Base-by-base conservation (phyloP, 768 basidiomycete species). In the Steccherinum ochraceum region DNA sequence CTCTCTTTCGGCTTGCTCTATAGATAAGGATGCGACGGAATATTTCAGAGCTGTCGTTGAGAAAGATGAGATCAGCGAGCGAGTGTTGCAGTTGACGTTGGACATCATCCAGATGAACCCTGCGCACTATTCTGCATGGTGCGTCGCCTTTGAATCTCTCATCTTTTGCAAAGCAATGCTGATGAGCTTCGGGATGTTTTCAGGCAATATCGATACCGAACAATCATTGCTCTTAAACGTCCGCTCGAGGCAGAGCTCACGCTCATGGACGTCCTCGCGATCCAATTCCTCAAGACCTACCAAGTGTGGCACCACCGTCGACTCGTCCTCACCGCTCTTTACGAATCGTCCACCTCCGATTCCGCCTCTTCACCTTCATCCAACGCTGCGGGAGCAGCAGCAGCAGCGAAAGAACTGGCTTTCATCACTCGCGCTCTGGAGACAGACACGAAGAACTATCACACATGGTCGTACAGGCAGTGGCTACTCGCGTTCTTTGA, bases 391-490 rank as follows among this genome's bases (percentile, higher is more conserved):
- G n/a, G n/a, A n/a, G 21, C 55, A 24, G 57, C 51, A 44, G 56
- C 53, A 39, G 60, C 61, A 18, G 62, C 51, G 2, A 75, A 77
- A 7, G 96, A 99, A 67, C 83, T 98, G 49, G 73, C 64, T 27
- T 97, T 96, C 67, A 84, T 93, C 64, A 77, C 83, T 46, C 67
- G 71, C 50, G 83, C 83, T 1, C 79, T 99, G 24, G 69, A 78
- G 5, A 75, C 69, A 19, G 96, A 99, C 63, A 69, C 81, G 42
- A 99, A 99, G 79, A 99, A 99, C 72, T 99, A 99, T 66, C 95
- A 98, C 67, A 98, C 96, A 0, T 99, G 96, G 96, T 89, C 90
- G 5, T 95, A 97, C 67, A 79, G 95, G 5, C 94, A 99, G 66
- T 97, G 93, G 93, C 66, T 93, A 12, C 80, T 96, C 40, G 84